Evolutionary conservation across 495 filamentous ascomycete genomes (phyloP), one percentile per base, ranked within the genome.

Genomic region (Lasiosphaeris hirsuta): DNA sequence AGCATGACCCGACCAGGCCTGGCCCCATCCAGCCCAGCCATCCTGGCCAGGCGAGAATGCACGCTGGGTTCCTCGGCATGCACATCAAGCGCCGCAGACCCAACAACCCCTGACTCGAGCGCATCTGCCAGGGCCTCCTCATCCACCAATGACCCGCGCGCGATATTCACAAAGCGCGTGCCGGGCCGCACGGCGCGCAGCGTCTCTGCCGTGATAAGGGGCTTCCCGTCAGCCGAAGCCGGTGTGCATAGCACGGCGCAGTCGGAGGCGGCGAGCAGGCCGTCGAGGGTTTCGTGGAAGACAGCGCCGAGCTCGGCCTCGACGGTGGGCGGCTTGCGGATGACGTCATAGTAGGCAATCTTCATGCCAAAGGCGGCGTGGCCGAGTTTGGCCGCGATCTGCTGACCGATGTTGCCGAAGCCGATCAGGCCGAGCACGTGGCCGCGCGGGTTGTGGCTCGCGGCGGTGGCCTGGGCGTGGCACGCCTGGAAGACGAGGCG

Each of bases 191-290:
- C 76, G 51, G 70, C 72, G 9, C 63, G 51, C 17, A 92, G 65
- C n/a, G 73, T 64, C 8, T 75, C 71, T 4, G 69, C 55, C 11
- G 76, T 77, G 35, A 92, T 72, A 37, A 92, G 55, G 10, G 78
- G 80, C 33, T 71, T 64, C 0, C 86, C 87, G 52, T 74, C 75
- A 0, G 72, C 61, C 7, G 74, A 78, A 37, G 84, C 84, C 2
- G 87, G 86, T 2, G 85, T 85, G 37, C 86, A 85, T 11, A 92
- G 74, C 11, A 90, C 72, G 1, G 88, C 75, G 63, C 86, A 89
- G 65, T 91, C 89, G 15, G 78, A 69, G 10, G 71, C 67, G 7
- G 70, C 66, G 4, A 89, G 68, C 56, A 92, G 70, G 4, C 61
- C 65, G 9, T 82, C 78, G 40, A 90, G 72, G 10, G 59, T 71